phyloP scores from a whole-genome alignment of 2,329 filamentous ascomycete genomes.

The Colletotrichum tropicale region DNA sequence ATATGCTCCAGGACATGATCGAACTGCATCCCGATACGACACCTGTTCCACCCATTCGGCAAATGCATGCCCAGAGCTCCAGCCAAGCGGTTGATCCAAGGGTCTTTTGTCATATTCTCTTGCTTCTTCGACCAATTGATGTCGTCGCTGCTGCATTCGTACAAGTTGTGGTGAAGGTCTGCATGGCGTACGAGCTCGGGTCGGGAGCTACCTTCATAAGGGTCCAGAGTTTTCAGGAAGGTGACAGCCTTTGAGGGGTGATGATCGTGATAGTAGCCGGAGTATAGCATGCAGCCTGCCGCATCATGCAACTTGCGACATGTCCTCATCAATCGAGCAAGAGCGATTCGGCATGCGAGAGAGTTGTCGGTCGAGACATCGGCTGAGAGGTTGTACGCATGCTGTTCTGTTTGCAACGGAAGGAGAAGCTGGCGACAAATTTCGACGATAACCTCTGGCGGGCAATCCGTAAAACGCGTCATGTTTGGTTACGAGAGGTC shows the following conservation, averaged over 20 bases:
- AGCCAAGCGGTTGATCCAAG: background rate
- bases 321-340: background rate
- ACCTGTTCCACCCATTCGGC: background rate
- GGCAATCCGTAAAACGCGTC: background rate
- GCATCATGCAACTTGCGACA: background rate
- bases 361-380: background rate
- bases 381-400: background rate
- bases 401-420: background rate
- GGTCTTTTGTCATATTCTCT: background rate
- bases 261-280: background rate
- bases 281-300: background rate
- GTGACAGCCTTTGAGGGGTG: background rate
- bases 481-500: background rate
- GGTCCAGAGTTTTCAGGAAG: background rate
- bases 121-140: background rate
- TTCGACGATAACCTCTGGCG: background rate
- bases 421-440: background rate
- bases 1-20: background rate
- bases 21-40: background rate
- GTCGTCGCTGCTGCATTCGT: background rate
- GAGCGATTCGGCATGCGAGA: background rate
- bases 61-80: background rate
- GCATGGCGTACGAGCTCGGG: background rate
- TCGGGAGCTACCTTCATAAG: background rate
- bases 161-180: background rate